Evolutionary conservation across 2,329 filamentous ascomycete genomes (phyloP).

Genomic region (Cladosporium phlei): DNA sequence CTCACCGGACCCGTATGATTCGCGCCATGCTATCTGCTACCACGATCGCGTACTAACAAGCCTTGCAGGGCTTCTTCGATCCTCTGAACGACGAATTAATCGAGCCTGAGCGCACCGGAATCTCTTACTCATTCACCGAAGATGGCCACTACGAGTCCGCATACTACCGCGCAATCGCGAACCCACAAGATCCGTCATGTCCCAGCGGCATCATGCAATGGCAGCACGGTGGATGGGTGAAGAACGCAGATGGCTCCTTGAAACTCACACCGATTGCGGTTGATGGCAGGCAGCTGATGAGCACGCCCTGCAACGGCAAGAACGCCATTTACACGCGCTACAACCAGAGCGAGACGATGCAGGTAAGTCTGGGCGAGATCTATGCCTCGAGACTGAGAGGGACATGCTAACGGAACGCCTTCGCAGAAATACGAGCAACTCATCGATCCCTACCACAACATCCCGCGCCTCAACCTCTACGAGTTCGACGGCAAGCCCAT

Average conservation of each 20-base stretch:
- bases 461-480: conserved; percentile 60
- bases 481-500: conserved; percentile 60
- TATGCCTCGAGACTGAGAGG: not conserved
- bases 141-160: conserved; percentile 66
- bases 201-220: conserved; percentile 38
- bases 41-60: not conserved
- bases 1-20: conserved; percentile 64
- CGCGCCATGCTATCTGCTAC: not conserved
- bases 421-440: conserved; percentile 42
- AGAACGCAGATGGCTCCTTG: conserved; percentile 55
- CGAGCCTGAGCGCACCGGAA: conserved; percentile 62
- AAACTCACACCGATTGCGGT: conserved; percentile 56
- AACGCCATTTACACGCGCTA: conserved; percentile 60
- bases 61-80: conserved; percentile 61
- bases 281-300: conserved; percentile 64
- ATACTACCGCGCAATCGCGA: conserved; percentile 64
- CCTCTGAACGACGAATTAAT: conserved; percentile 60
- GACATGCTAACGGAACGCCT: not conserved
- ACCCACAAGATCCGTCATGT: conserved; percentile 50
- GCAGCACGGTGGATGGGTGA: conserved; percentile 62
- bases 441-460: conserved; percentile 57
- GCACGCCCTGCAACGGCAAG: conserved; percentile 57
- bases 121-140: conserved; percentile 68
- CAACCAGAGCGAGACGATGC: conserved; percentile 59
- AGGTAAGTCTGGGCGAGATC: conserved; percentile 43